Evolutionary conservation across 306 rosid species (phyloP).

Genomic region (Elaeagnus macrophylla): DNA sequence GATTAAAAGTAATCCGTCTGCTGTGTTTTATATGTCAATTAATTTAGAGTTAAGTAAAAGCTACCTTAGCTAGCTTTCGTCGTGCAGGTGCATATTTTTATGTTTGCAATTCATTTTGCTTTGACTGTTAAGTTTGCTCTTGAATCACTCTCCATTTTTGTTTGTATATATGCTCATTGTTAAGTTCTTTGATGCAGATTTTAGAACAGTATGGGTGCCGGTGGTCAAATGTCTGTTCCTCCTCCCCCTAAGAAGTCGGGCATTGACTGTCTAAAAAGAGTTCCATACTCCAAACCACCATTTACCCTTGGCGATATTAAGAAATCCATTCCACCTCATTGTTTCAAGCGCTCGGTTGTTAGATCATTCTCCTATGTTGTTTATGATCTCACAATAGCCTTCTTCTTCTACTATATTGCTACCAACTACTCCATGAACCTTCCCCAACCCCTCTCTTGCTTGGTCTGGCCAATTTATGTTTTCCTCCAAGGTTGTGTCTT

Average conservation of each 20-base stretch:
- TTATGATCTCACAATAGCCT: slow-evolving; percentile 42
- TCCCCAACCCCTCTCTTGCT: slow-evolving; percentile 24
- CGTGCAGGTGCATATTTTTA: too few species aligned
- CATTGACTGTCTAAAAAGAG: slow-evolving; percentile 37
- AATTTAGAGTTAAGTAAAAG: too few species aligned
- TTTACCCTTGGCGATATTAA: slow-evolving; percentile 52
- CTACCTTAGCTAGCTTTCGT: too few species aligned
- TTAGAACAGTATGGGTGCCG: slow-evolving; percentile 69
- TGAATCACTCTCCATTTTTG: not conserved
- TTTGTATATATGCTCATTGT: not conserved
- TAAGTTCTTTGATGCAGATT: slow-evolving; percentile 28
- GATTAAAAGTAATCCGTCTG: too few species aligned
- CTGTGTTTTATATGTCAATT: too few species aligned
- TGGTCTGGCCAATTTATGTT: slow-evolving; percentile 61
- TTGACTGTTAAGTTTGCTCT: too few species aligned
- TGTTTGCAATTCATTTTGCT: too few species aligned
- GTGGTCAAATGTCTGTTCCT: slow-evolving; percentile 72
- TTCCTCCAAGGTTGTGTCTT: slow-evolving; percentile 66
- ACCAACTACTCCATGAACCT: slow-evolving; percentile 35
- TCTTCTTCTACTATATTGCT: slow-evolving; percentile 32
- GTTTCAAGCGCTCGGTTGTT: slow-evolving; percentile 54
- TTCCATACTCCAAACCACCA: slow-evolving; percentile 50
- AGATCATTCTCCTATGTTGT: slow-evolving; percentile 57
- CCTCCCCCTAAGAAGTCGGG: slow-evolving; percentile 37
- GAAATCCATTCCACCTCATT: slow-evolving; percentile 67